A percentile compares a stretch with the other conserved stretches of the same genome.
Evolutionary conservation across 108 stramenopile species (phyloP).

Genomic region (Conticribra guillardii): DNA sequence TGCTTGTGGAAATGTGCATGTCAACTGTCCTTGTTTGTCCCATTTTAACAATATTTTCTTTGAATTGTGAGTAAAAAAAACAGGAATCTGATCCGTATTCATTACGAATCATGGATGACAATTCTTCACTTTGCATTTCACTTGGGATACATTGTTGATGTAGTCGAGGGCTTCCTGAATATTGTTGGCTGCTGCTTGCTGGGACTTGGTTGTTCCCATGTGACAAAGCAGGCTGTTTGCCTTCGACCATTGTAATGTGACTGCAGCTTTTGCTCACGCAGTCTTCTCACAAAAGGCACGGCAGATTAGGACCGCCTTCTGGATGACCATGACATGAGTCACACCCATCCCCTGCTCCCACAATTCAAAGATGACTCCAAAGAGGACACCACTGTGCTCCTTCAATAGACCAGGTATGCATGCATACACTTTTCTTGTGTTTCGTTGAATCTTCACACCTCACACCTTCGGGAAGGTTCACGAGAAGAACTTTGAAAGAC

Average conservation of each 20-base stretch:
- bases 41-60: neutral
- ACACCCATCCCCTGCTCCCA: neutral
- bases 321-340: neutral
- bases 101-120: neutral
- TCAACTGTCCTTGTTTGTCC: neutral
- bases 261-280: neutral
- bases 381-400: too few species aligned
- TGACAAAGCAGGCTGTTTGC: neutral
- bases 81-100: constrained; percentile 4
- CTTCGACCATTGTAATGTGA: neutral
- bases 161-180: neutral
- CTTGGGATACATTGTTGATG: neutral
- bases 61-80: neutral
- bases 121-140: neutral
- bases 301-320: neutral
- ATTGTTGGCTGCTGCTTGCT: neutral
- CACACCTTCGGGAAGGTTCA: too few species aligned
- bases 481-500: too few species aligned
- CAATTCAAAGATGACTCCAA: too few species aligned
- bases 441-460: too few species aligned
- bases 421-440: too few species aligned
- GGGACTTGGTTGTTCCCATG: neutral
- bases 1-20: neutral
- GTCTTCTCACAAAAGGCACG: neutral
- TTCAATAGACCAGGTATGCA: too few species aligned